phyloP scores from a whole-genome alignment of 1,284 basidiomycete species.

The Takashimella koratensis region DNA sequence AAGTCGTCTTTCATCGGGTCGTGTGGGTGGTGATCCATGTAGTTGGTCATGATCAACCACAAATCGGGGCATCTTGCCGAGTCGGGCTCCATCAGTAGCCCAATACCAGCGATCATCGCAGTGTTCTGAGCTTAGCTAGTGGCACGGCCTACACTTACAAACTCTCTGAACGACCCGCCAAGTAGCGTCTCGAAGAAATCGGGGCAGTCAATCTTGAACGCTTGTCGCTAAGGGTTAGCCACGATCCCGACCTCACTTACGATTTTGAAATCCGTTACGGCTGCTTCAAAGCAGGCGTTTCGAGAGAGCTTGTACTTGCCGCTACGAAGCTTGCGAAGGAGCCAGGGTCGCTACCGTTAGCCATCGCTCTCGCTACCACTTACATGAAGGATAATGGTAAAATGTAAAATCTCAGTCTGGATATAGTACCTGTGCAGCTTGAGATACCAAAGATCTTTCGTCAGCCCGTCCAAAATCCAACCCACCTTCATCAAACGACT shows the following conservation, averaged over 20 bases:
- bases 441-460: conserved; percentile 34
- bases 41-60: conserved; percentile 36
- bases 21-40: conserved; percentile 38
- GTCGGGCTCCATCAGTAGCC: conserved; percentile 39
- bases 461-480: conserved; percentile 5
- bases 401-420: conserved; percentile 46
- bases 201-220: conserved; percentile 40
- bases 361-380: conserved; percentile 4
- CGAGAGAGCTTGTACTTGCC: conserved; percentile 36
- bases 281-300: conserved; percentile 41
- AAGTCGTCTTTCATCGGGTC: conserved; percentile 36
- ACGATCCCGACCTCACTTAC: conserved; percentile 10
- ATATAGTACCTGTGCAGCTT: conserved; percentile 46
- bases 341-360: conserved; percentile 46
- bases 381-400: conserved; percentile 44
- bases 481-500: conserved; percentile 33
- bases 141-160: conserved; percentile 27
- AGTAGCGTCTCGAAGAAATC: conserved; percentile 42
- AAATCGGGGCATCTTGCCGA: conserved; percentile 32
- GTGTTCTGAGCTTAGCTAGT: conserved; percentile 29
- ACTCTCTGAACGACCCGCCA: conserved; percentile 42
- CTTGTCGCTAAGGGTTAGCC: conserved; percentile 25
- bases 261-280: conserved; percentile 38
- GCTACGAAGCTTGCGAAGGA: conserved; percentile 36
- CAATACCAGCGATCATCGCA: conserved; percentile 48